Base-by-base conservation (phyloP, 305 asterid species). In the Caryopteris hybrid region DNA sequence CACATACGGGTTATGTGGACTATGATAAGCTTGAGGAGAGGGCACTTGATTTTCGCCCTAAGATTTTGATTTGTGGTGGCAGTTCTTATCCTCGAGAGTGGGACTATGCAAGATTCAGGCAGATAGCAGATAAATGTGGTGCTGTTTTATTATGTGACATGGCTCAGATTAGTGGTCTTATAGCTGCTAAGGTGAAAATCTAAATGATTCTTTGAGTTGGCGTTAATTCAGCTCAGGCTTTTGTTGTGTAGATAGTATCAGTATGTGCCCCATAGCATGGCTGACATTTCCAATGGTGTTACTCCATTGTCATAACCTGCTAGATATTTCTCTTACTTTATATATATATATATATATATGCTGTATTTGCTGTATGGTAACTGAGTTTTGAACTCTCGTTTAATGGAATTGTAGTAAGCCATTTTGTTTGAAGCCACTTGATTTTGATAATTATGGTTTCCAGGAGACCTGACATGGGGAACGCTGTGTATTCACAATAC, bases 151-250 rank as follows among this genome's bases (percentile, higher is more conserved):
- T 91, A 65, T 91, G 97, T 54, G 97, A 91, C 70, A 88, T 91
- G 96, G 96, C 97, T 76, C 97, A 91, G 79, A 87, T 79, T 70
- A 91, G 97, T 42, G 97, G 97, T 39, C 96, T 91, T 71, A 74
- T 91, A 77, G 95, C 96, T 73, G 93, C 97, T 17, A 84, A 91
- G 95, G 97, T 91, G 65, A 72, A 64, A 11, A 16, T 59, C 68
- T 36, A 48, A 13, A 14, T 36, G 61, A 12, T 43, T 29, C 21
- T 34, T 46, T 36, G 22, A 20, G 33, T n/a, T 65, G 29, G 27
- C 11, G 20, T 12, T n/a, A n/a, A n/a, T 36, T 71, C 22, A 43
- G 47, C 59, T 21, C 43, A 45, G 31, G 43, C 22, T 29, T 25
- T 53, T 55, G 33, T 72, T 38, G 31, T 41, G 17, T 58, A 33